These are phyloP conservation scores for Paecilomyces formosus DNA, from an alignment of 2,329 filamentous ascomycete species.

Conservation along the genomic window DNA sequence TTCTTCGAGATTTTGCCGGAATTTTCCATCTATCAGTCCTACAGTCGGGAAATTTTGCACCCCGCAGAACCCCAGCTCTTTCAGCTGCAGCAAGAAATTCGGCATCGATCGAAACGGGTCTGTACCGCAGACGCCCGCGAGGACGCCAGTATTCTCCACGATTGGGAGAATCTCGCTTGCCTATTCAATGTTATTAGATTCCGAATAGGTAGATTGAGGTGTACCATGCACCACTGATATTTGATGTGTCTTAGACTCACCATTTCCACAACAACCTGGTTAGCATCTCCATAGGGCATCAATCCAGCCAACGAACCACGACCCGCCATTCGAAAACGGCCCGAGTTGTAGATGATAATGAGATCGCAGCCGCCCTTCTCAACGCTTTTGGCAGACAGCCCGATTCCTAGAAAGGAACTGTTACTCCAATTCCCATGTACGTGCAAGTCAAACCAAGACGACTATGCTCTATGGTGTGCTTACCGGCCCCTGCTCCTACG, in stretches of 20 bases:
- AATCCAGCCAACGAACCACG: conserved; percentile 60
- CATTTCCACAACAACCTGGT: conserved; percentile 64
- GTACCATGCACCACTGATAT: neutral
- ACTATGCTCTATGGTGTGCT: neutral
- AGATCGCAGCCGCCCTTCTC: conserved; percentile 62
- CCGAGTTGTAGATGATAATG: conserved; percentile 67
- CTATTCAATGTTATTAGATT: conserved; percentile 20
- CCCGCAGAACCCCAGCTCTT: conserved; percentile 58
- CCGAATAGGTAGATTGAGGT: neutral
- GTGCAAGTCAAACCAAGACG: neutral
- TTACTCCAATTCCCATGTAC: neutral
- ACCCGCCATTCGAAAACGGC: conserved; percentile 66
- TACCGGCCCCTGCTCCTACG: conserved; percentile 60
- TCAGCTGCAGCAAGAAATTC: conserved; percentile 53
- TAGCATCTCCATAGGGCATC: conserved; percentile 66
- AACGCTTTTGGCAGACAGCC: conserved; percentile 63
- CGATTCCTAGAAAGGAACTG: conserved; percentile 46
- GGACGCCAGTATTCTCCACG: conserved; percentile 55
- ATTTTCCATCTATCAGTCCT: conserved; percentile 61
- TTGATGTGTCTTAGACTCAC: conserved; percentile 21
- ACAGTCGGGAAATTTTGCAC: conserved; percentile 70
- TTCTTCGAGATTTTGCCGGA: conserved; percentile 61
- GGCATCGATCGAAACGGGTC: conserved; percentile 61
- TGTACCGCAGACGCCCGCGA: conserved; percentile 64
- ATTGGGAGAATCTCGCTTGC: conserved; percentile 60